Evolutionary conservation across 148 eudicot genomes (phyloP).

Genomic region (Chenopodium suecicum): DNA sequence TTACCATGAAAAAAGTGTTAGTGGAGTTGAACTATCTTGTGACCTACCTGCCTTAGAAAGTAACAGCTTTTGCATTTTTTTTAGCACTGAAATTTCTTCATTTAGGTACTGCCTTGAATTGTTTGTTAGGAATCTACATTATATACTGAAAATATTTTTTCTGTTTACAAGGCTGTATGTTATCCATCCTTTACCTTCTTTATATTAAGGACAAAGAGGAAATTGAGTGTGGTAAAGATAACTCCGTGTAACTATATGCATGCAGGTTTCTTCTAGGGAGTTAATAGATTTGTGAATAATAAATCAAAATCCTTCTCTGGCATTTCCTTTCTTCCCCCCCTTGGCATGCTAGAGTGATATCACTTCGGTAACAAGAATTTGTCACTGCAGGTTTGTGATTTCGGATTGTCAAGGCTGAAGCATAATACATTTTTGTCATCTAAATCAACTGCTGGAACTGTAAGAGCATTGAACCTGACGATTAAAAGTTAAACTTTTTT

Average conservation of each 20-base stretch:
- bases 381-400: slow-evolving; percentile 77
- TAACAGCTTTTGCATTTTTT: background rate
- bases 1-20: background rate
- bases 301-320: background rate
- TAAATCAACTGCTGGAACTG: slow-evolving; percentile 92
- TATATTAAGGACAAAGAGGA: background rate
- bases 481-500: background rate
- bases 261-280: background rate
- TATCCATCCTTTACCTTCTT: background rate
- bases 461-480: slow-evolving; percentile 31
- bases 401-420: slow-evolving; percentile 88
- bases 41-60: background rate
- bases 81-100: background rate
- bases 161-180: background rate
- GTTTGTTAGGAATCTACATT: too few species aligned
- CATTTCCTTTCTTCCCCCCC: background rate
- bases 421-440: slow-evolving; percentile 95
- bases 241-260: background rate
- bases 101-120: too few species aligned
- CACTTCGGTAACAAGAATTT: slow-evolving; percentile 1
- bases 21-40: background rate
- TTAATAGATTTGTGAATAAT: background rate
- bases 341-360: background rate
- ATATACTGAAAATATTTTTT: too few species aligned
- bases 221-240: background rate